Evolutionary conservation across 768 basidiomycete species (phyloP), one percentile per base, ranked within the genome.

Genomic region (Termitomyces heimii): DNA sequence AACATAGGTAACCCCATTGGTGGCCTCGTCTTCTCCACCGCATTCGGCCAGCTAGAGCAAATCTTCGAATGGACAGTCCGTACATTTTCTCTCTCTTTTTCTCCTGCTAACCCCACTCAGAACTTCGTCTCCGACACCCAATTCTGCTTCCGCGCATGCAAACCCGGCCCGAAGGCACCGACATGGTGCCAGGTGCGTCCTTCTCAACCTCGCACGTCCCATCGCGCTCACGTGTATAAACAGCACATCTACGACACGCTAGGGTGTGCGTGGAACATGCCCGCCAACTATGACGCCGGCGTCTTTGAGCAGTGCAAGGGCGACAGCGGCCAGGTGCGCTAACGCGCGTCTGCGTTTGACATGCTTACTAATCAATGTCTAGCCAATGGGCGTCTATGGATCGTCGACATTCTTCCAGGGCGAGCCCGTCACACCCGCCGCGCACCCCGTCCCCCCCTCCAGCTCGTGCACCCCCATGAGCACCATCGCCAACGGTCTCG

Each of bases 71-170:
- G 91, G 91, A 89, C 85, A 47, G 83, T 85, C 67, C 62, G 70
- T n/a, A n/a, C n/a, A n/a, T n/a, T n/a, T n/a, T 55, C 9, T 28
- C 32, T 29, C 35, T 7, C 34, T 8, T 31, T 49, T 46, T 50
- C 16, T 22, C 26, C 26, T 16, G 2, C 24, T 14, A 2, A 16
- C 9, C 9, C 2, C 29, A 28, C 47, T 13, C 26, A 85, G 84
- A 84, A 85, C 69, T 88, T 86, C 64, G 75, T 90, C 55, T 77
- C 81, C 5, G 74, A 73, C 60, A 66, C 74, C 46, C 69, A 80
- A 60, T 92, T 89, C 72, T 92, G 88, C 73, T 81, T 89, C 73
- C 82, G 88, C 45, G 86, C 81, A 16, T 89, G 86, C 69, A 82
- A 81, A 55, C 78, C 81, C 26, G 74, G 73, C 0, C 71, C 73